These are phyloP conservation scores for Cladosporium colombiae DNA, from an alignment of 2,329 filamentous ascomycete genomes.

Conservation along the genomic window DNA sequence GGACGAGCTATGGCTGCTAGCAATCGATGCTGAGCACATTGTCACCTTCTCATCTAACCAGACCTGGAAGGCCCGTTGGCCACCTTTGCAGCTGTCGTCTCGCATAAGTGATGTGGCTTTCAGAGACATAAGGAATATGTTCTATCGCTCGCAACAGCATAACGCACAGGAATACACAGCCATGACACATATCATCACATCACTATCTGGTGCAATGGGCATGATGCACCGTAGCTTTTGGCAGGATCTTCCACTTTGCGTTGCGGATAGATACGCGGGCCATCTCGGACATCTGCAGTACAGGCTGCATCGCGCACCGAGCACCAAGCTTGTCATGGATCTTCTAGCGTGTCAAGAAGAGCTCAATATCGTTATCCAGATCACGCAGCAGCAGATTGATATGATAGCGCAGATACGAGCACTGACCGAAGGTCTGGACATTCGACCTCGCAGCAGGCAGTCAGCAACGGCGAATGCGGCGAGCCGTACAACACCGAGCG, in stretches of 20 bases:
- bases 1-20: conserved; percentile 47
- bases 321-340: conserved; percentile 48
- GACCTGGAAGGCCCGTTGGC: conserved; percentile 47
- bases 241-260: conserved; percentile 44
- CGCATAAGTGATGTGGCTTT: conserved; percentile 45
- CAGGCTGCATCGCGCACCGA: conserved; percentile 44
- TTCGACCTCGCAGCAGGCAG: background rate
- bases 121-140: conserved; percentile 43
- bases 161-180: conserved; percentile 41
- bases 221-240: conserved; percentile 48
- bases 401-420: conserved; percentile 35
- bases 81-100: conserved; percentile 43
- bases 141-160: conserved; percentile 34
- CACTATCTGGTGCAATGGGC: conserved; percentile 44
- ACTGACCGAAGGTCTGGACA: conserved; percentile 22
- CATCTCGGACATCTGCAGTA: conserved; percentile 47
- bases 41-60: conserved; percentile 48
- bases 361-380: conserved; percentile 47
- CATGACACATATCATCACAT: conserved; percentile 40
- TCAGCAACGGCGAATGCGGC: too few species aligned
- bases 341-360: conserved; percentile 48
- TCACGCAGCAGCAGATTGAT: conserved; percentile 45
- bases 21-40: conserved; percentile 43
- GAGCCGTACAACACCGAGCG: background rate
- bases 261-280: conserved; percentile 46